Evolutionary conservation across 768 basidiomycete genomes (phyloP).

Genomic region (Lactarius sp.): DNA sequence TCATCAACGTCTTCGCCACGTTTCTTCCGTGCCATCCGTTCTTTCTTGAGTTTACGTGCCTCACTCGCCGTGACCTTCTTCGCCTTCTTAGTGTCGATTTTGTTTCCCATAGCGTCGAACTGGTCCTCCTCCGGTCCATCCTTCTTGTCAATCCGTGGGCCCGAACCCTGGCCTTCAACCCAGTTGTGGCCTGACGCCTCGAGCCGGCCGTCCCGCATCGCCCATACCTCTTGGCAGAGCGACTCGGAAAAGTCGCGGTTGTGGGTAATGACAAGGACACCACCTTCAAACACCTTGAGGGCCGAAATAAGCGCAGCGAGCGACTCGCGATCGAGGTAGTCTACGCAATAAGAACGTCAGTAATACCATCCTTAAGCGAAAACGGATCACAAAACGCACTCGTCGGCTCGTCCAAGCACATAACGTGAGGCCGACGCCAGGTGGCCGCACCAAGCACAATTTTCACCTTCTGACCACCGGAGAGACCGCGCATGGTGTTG

Average conservation of each 20-base stretch:
- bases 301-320: conserved; percentile 98
- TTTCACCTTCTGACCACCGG: conserved; percentile 99
- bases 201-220: conserved; percentile 94
- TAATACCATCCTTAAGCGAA: not conserved
- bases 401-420: conserved; percentile 96
- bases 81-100: conserved; percentile 76
- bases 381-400: conserved; percentile 43
- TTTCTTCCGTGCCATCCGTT: conserved; percentile 87
- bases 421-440: conserved; percentile 97
- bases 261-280: conserved; percentile 97
- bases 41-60: conserved; percentile 93
- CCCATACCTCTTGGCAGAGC: conserved; percentile 97
- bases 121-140: conserved; percentile 85
- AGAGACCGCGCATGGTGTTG: conserved; percentile 98
- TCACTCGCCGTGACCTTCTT: conserved; percentile 85
- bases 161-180: conserved; percentile 98
- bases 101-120: conserved; percentile 99
- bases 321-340: conserved; percentile 99
- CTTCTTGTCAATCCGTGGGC: conserved; percentile 91
- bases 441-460: conserved; percentile 97
- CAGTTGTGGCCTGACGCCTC: conserved; percentile 99
- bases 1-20: conserved; percentile 69
- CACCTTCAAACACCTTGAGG: conserved; percentile 96
- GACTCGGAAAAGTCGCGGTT: conserved; percentile 99
- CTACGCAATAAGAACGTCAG: conserved; percentile 35